Percentiles rank a stretch among this genome's conserved stretches.
phyloP scores from a whole-genome alignment of 306 rosid genomes.

The Sicyos edulis region DNA sequence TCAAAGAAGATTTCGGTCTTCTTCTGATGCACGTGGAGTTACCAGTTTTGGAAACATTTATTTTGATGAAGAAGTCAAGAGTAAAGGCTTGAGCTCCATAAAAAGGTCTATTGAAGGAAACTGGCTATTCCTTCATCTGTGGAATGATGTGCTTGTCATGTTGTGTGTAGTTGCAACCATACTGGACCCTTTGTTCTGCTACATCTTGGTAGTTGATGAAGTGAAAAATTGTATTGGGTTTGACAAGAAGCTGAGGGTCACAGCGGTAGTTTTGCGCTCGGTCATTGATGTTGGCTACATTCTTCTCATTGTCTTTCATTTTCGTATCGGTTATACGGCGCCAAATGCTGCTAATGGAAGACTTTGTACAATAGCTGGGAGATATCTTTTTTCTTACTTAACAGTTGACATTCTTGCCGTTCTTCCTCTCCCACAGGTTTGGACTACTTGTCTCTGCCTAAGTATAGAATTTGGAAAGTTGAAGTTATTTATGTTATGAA shows the following conservation, averaged over 20 bases:
- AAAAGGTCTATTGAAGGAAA: slow-evolving; percentile 8
- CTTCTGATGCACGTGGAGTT: not conserved
- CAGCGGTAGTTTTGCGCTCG: slow-evolving; percentile 17
- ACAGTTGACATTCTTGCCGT: slow-evolving; percentile 21
- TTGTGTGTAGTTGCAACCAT: slow-evolving; percentile 16
- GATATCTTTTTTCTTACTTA: slow-evolving; percentile 15
- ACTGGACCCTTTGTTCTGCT: slow-evolving; percentile 22
- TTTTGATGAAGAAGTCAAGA: not conserved
- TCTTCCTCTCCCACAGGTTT: slow-evolving; percentile 24
- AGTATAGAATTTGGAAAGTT: not conserved
- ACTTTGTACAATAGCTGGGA: not conserved
- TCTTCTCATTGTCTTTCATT: slow-evolving; percentile 11
- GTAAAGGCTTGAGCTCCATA: slow-evolving; percentile 12
- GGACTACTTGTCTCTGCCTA: slow-evolving; percentile 9
- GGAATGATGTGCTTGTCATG: slow-evolving; percentile 8
- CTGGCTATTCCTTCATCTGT: not conserved
- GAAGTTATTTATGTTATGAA: not conserved
- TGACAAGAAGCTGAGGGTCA: slow-evolving; percentile 10
- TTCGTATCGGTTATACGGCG: not conserved
- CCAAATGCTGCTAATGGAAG: not conserved
- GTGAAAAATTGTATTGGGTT: not conserved
- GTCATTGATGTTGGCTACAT: slow-evolving; percentile 18
- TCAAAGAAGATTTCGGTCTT: not conserved
- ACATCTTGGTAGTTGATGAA: not conserved
- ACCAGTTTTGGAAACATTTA: slow-evolving; percentile 13